phyloP scores from a whole-genome alignment of 352 stramenopile species.

The Phytophthora tubulina region DNA sequence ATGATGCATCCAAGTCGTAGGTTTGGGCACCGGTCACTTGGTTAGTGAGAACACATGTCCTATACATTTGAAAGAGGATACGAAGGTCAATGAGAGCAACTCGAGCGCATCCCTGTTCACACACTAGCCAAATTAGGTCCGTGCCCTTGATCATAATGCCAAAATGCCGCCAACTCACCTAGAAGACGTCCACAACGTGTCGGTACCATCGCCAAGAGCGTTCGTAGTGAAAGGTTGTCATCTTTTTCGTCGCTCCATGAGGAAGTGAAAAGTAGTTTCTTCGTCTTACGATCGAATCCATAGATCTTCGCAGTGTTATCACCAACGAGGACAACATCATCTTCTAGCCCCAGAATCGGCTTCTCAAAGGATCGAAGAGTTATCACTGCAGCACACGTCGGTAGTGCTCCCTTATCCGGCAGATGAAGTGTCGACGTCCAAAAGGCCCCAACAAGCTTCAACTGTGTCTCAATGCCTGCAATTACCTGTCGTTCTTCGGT shows the following conservation, averaged over 20 bases:
- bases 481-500: conserved; percentile 44
- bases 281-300: conserved; percentile 41
- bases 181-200: conserved; percentile 39
- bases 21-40: conserved; percentile 12
- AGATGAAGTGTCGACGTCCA: conserved; percentile 52
- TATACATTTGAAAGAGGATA: conserved; percentile 48
- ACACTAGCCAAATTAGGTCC: conserved; percentile 44
- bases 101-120: conserved; percentile 41
- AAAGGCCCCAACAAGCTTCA: conserved; percentile 61
- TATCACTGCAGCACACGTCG: conserved; percentile 40
- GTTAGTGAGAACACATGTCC: conserved; percentile 25
- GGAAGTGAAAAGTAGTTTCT: conserved; percentile 36
- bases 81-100: conserved; percentile 44
- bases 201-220: conserved; percentile 30
- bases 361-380: conserved; percentile 37
- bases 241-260: conserved; percentile 16
- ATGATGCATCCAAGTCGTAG: conserved; percentile 30
- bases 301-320: conserved; percentile 42
- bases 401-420: conserved; percentile 18
- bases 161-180: conserved; percentile 27
- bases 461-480: conserved; percentile 50
- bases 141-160: neutral
- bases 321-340: conserved; percentile 53
- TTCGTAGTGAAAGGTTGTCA: conserved; percentile 14
- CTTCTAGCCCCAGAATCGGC: conserved; percentile 36